These are phyloP conservation scores for Trametes gibbosa DNA, from an alignment of 768 basidiomycete species.

Conservation along the genomic window DNA sequence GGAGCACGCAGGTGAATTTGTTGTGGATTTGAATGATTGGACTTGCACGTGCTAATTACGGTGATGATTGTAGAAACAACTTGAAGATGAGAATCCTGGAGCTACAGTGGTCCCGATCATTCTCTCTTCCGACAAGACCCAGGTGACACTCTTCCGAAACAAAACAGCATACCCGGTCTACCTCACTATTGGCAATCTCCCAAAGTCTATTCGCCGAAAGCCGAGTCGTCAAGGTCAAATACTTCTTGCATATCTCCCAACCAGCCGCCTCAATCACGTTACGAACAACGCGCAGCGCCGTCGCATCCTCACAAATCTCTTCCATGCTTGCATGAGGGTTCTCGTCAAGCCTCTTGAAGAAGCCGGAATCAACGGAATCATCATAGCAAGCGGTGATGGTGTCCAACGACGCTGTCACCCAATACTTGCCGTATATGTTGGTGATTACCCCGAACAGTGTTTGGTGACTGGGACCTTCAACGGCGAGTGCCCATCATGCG, in stretches of 20 bases:
- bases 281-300: constrained; percentile 14
- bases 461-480: constrained; percentile 11
- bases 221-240: constrained; percentile 9
- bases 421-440: constrained; percentile 20
- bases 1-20: constrained; percentile 39
- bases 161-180: constrained; percentile 30
- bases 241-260: no score
- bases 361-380: constrained; percentile 31
- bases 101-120: constrained; percentile 29
- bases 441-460: constrained; percentile 23
- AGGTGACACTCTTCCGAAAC: no score
- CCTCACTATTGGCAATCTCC: constrained; percentile 29
- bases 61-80: constrained; percentile 2
- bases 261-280: constrained; percentile 18
- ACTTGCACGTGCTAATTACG: no score
- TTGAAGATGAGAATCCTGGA: constrained; percentile 15
- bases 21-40: not conserved
- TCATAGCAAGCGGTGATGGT: constrained; percentile 34
- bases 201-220: constrained; percentile 19
- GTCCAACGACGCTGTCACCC: constrained; percentile 37
- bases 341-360: constrained; percentile 30
- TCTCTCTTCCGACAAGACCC: no score
- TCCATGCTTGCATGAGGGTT: constrained; percentile 33
- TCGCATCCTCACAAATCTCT: constrained; percentile 33
- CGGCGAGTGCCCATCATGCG: constrained; percentile 12